Evolutionary conservation across 2,329 filamentous ascomycete species (phyloP), one percentile per base, ranked within the genome.

Genomic region (Nemania bipapillata): DNA sequence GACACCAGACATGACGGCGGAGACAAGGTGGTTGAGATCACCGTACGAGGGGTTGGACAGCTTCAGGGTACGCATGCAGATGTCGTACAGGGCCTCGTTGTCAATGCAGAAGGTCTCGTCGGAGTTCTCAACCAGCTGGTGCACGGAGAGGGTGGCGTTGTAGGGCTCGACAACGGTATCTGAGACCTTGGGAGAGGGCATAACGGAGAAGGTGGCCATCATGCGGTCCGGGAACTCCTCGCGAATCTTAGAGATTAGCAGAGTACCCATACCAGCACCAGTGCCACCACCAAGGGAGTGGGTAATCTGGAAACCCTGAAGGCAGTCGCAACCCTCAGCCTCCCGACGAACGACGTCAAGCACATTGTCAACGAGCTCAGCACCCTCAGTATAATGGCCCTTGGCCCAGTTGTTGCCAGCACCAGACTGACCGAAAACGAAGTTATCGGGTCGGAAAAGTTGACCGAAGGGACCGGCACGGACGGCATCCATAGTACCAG

Each of bases 351-450:
- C 95, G 75, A 99, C 96, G 82, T 98, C 96, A 77, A 99, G 90
- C 77, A 99, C 96, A 81, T 97, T 89, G 87, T 99, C 96, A 77
- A 99, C 96, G 73, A 98, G 90, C 87, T 99, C 96, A 77, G 96
- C 96, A 90, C 96, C 96, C 88, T 99, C 96, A 75, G 96, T 99
- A 90, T 99, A 99, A 84, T 99, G 96, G 86, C 96, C 96, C 91
- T 98, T 99, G 85, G 96, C 96, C 96, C 96, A 99, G 91, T 98
- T 98, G 93, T 99, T 99, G 86, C 96, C 96, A 83, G 96, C 96
- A 89, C 96, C 95, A 79, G 96, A 98, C 88, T 98, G 96, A 79
- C 96, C 96, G 84, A 98, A 98, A 81, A 98, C 94, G 86, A 98
- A 98, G 92, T 98, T 99, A 88, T 99, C 96, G 82, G 96, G 96